Conservation (phyloP, 2,329 filamentous ascomycete species). For the Tympanopsis confertula region DNA sequence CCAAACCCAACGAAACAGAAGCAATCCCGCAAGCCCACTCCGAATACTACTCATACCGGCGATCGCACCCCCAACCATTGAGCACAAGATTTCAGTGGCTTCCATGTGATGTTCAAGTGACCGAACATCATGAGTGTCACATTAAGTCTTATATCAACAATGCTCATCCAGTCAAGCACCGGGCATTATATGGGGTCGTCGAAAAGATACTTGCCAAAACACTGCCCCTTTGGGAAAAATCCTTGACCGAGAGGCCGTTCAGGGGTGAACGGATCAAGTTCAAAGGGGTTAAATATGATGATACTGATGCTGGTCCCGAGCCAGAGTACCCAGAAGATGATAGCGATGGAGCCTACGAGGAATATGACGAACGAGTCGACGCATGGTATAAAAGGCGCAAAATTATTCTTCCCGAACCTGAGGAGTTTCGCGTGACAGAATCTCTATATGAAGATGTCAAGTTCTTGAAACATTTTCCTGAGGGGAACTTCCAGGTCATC, state of each 20-base stretch:
- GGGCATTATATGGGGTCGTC: conserved; percentile 24
- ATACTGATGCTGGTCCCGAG: conserved; percentile 8
- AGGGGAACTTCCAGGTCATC: conserved; percentile 41
- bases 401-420: conserved; percentile 8
- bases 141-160: conserved; percentile 43
- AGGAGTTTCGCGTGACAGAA: conserved; percentile 5
- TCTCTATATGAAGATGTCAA: conserved; percentile 10
- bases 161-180: conserved; percentile 29
- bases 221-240: conserved; percentile 32
- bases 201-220: conserved; percentile 26
- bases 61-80: background rate
- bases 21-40: background rate
- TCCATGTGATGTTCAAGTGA: conserved; percentile 33
- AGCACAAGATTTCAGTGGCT: conserved; percentile 30
- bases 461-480: conserved; percentile 14
- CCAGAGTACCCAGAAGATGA: conserved; percentile 5
- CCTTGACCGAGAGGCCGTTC: conserved; percentile 2
- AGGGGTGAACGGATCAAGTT: conserved; percentile 9
- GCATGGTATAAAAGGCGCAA: conserved; percentile 3
- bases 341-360: conserved; percentile 4
- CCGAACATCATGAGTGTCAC: conserved; percentile 17
- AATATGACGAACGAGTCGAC: conserved; percentile 5
- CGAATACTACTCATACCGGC: background rate
- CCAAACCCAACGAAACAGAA: conserved; percentile 3
- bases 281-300: conserved; percentile 8